A percentile compares a stretch with the other conserved stretches of the same genome.
Evolutionary conservation across 768 basidiomycete genomes (phyloP).

Genomic region (Leccinum uliginosum): DNA sequence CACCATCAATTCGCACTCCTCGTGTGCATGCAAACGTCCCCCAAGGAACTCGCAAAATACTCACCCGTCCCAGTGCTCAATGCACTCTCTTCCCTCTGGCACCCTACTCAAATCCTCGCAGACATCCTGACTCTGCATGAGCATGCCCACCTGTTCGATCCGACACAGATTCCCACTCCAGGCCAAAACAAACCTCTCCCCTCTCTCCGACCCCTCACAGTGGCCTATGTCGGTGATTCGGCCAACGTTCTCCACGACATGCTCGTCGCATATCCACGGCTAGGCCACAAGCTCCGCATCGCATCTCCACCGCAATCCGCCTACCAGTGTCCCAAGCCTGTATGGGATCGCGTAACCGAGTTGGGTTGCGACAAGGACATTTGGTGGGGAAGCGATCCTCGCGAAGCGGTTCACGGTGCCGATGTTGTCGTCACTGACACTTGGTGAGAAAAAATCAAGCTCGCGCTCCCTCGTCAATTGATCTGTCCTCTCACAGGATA

Average conservation of each 20-base stretch:
- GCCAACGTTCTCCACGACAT: slow-evolving; percentile 97
- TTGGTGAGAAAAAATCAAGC: slow-evolving; percentile 50
- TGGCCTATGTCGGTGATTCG: slow-evolving; percentile 92
- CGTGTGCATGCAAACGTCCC: not conserved
- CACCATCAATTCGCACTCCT: slow-evolving; percentile 1
- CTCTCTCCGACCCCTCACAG: slow-evolving; percentile 70
- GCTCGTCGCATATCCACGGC: slow-evolving; percentile 89
- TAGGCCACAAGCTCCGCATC: slow-evolving; percentile 83
- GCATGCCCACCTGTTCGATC: slow-evolving; percentile 51
- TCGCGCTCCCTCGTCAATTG: not conserved
- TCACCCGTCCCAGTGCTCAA: slow-evolving; percentile 95
- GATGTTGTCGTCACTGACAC: slow-evolving; percentile 98
- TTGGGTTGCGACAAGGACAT: slow-evolving; percentile 70
- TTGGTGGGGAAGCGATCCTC: slow-evolving; percentile 72
- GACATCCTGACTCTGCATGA: slow-evolving; percentile 90
- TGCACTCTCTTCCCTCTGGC: slow-evolving; percentile 93
- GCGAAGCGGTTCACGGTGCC: slow-evolving; percentile 82
- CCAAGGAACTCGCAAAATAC: slow-evolving; percentile 84
- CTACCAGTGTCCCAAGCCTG: slow-evolving; percentile 66
- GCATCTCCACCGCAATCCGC: slow-evolving; percentile 63
- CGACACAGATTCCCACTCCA: slow-evolving; percentile 13
- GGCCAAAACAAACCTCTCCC: slow-evolving; percentile 35
- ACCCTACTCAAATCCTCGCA: slow-evolving; percentile 93
- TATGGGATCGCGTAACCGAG: slow-evolving; percentile 79
- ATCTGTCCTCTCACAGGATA: slow-evolving; percentile 55